Evolutionary conservation across 148 eudicot species (phyloP).

Genomic region (Amaranthus hypochondriacus): DNA sequence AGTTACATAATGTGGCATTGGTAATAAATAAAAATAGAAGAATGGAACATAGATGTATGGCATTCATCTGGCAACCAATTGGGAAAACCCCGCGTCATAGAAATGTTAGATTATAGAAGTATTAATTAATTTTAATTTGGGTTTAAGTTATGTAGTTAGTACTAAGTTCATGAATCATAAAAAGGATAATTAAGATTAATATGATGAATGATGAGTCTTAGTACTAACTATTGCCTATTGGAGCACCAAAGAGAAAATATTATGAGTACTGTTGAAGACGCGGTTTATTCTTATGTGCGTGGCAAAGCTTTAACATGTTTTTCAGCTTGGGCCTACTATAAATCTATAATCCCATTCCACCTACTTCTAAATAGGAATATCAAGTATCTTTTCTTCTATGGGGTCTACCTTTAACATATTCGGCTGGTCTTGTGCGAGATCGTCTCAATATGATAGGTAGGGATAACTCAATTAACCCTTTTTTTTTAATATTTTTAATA

Average conservation of each 20-base stretch:
- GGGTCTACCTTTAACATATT: no score
- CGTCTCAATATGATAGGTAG: no score
- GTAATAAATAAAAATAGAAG: neutral
- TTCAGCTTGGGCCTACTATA: constrained; percentile 2
- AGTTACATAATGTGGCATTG: constrained; percentile 7
- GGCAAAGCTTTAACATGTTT: neutral
- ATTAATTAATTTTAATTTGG: neutral
- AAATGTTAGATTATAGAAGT: neutral
- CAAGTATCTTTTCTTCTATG: no score
- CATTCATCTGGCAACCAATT: constrained; percentile 20
- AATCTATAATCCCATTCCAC: neutral
- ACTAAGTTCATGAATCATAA: constrained; percentile 1
- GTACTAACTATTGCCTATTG: neutral
- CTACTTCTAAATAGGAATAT: neutral
- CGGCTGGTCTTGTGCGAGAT: no score
- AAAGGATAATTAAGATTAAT: neutral
- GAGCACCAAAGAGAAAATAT: neutral
- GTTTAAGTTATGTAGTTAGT: neutral
- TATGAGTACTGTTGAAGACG: constrained; percentile 13
- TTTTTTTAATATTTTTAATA: no score
- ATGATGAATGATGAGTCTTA: neutral
- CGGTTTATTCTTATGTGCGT: constrained; percentile 19
- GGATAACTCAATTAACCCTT: no score
- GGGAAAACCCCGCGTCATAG: neutral
- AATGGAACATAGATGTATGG: constrained; percentile 23